A percentile compares a stretch with the other conserved stretches of the same genome.
Conservation (phyloP, 306 rosid genomes). For the Vicia sativa region DNA sequence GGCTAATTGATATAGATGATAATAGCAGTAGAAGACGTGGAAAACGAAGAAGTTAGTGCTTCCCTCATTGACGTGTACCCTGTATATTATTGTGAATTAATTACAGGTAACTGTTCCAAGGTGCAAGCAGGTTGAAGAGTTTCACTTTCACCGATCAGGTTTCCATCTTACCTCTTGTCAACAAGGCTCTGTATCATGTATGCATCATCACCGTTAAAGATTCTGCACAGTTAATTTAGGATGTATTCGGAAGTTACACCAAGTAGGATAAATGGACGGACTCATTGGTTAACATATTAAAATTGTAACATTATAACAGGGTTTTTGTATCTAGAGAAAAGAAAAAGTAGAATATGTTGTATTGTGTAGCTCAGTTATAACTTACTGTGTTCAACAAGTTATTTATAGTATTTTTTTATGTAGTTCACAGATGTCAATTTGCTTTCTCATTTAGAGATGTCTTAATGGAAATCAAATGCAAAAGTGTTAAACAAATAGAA, state of each 20-base stretch:
- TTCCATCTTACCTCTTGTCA: constrained; percentile 42
- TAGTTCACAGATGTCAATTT: constrained; percentile 10
- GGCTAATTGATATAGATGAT: constrained; percentile 74
- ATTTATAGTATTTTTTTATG: constrained; percentile 28
- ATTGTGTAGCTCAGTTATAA: constrained; percentile 17
- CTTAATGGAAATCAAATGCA: constrained; percentile 15
- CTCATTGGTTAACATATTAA: constrained; percentile 25
- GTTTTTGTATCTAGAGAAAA: constrained; percentile 16
- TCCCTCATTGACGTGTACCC: constrained; percentile 34
- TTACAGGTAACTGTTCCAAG: constrained; percentile 23
- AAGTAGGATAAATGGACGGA: constrained; percentile 30
- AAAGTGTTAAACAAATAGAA: constrained; percentile 5
- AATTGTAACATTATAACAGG: constrained; percentile 11
- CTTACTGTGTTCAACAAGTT: constrained; percentile 30
- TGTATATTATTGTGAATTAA: constrained; percentile 32
- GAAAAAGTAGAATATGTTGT: background rate
- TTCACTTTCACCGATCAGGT: constrained; percentile 14
- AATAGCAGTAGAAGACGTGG: constrained; percentile 54
- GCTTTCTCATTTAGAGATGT: constrained; percentile 29
- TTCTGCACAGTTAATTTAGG: constrained; percentile 48
- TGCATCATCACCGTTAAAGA: constrained; percentile 40
- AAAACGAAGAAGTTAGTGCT: constrained; percentile 68
- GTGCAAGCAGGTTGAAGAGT: constrained; percentile 31
- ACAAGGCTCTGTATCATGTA: constrained; percentile 32
- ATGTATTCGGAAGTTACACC: constrained; percentile 33